Conservation (phyloP, 345 rosid genomes). For the Arabidopsis thaliana region DNA sequence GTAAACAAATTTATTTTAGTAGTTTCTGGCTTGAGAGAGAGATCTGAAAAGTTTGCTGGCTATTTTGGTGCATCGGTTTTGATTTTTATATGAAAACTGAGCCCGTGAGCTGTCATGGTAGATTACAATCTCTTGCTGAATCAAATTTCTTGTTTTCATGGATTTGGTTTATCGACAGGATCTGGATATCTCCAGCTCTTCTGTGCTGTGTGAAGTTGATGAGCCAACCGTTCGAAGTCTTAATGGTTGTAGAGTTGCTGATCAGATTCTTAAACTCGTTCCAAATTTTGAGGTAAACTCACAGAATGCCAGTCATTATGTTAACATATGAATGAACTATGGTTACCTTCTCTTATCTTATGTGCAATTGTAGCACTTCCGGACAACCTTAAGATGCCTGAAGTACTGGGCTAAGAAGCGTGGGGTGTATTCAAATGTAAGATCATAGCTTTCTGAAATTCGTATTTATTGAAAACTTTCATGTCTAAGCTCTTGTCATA, state of each 20-base stretch:
- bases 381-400: constrained; percentile 64
- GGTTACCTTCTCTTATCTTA: constrained; percentile 24
- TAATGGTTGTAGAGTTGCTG: constrained; percentile 98
- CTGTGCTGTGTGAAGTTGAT: constrained; percentile 76
- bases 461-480: background rate
- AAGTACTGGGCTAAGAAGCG: constrained; percentile 80
- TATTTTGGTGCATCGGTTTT: background rate
- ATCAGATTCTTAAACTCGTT: constrained; percentile 89
- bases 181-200: constrained; percentile 74
- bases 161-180: constrained; percentile 57
- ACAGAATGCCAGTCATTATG: background rate
- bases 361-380: constrained; percentile 63
- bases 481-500: constrained; percentile 5
- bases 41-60: background rate
- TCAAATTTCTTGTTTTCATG: constrained; percentile 20
- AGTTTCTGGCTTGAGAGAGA: background rate
- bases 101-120: constrained; percentile 2
- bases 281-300: constrained; percentile 80
- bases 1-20: background rate
- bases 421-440: constrained; percentile 79
- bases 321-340: background rate
- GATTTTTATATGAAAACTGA: background rate
- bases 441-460: constrained; percentile 29
- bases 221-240: constrained; percentile 95
- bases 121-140: constrained; percentile 15